These are phyloP conservation scores for Dioscorea zingiberensis DNA, from an alignment of 106 monocot genomes.

Conservation along the genomic window DNA sequence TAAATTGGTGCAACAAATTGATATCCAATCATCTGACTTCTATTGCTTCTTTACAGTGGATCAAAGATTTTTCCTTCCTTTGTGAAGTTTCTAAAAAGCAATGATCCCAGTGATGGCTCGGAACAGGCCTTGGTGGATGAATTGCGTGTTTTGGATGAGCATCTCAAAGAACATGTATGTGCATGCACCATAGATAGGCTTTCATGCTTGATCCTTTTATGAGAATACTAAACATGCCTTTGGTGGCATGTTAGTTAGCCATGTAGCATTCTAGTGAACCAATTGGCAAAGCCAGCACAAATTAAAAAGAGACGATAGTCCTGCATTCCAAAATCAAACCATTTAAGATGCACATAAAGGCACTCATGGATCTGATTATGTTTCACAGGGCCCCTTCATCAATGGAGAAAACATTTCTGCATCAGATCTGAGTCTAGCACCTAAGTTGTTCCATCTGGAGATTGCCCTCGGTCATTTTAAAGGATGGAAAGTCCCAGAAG, in stretches of 20 bases:
- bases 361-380: not conserved
- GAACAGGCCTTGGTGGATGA: constrained; percentile 75
- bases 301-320: too few species aligned
- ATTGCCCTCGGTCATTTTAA: constrained; percentile 83
- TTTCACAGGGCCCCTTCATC: constrained; percentile 84
- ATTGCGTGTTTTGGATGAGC: constrained; percentile 62
- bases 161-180: constrained; percentile 76
- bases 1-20: too few species aligned
- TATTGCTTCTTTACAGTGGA: constrained; percentile 39
- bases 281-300: too few species aligned
- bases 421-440: constrained; percentile 75
- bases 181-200: not conserved
- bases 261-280: too few species aligned
- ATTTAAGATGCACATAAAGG: too few species aligned
- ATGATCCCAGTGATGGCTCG: constrained; percentile 75
- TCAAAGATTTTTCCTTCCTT: constrained; percentile 82
- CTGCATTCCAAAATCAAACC: too few species aligned
- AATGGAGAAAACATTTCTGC: constrained; percentile 62
- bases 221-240: too few species aligned
- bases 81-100: constrained; percentile 61
- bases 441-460: constrained; percentile 81
- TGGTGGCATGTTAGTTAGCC: too few species aligned
- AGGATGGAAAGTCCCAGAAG: constrained; percentile 83
- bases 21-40: too few species aligned
- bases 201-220: too few species aligned